Evolutionary conservation across 140 eudicot species (phyloP), one percentile per base, ranked within the genome.

Genomic region (Oenanthe javanica): DNA sequence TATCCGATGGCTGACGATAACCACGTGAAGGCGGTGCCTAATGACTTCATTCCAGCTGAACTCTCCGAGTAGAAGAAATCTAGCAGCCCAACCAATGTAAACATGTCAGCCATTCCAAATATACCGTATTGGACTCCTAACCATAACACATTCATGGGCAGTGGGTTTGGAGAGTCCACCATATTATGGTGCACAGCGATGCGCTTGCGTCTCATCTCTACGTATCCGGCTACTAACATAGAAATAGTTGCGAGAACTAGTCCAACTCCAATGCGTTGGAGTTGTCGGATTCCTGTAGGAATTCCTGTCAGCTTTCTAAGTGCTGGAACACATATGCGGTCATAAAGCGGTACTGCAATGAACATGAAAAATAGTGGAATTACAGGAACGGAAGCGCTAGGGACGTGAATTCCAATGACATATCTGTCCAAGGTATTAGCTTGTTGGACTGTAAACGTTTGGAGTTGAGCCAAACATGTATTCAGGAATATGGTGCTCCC

Each of bases 51-150:
- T 45, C 97, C 93, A 0, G 87, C 49, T 45, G 97, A 90, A 80
- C 93, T 92, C 85, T 92, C 97, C 21, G 89, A 86, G 57, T 92
- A 92, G 85, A 90, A 92, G 81, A 92, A 92, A 64, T 92, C 93
- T 77, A 92, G 79, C 83, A 92, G n/a, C 55, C 96, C 97, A 70
- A 90, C 88, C 50, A 92, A 46, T 19, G 92, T 86, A 81, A 92
- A 92, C 96, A 92, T 90, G 42, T 92, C 95, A 11, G 97, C 97
- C 86, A 90, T 77, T 57, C 96, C 96, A 72, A 89, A 92, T 31
- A 90, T 83, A 0, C 88, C 89, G 10, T 88, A 92, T 27, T 92
- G 96, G 47, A 74, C 73, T 4, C 93, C 92, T 21, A 90, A 79
- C 96, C 97, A 92, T 85, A 92, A 89, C 51, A 92, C 89, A 31